Evolutionary conservation across 139 green algal genomes (phyloP), one percentile per base, ranked within the genome.

Genomic region (Gonium pectorale): DNA sequence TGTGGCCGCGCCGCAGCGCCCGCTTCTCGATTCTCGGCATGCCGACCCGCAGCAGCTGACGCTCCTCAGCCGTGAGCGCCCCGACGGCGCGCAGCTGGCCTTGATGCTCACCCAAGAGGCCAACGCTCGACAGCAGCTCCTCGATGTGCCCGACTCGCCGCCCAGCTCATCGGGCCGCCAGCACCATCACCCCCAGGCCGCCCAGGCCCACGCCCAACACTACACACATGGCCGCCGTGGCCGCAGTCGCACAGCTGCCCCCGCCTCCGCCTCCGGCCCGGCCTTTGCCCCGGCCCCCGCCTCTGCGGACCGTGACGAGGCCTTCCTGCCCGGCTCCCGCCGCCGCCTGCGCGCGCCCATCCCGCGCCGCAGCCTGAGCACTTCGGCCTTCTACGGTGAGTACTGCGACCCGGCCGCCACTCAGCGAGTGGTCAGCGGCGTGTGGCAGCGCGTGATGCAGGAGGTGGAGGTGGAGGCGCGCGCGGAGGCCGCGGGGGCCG

Each of bases 381-480:
- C 44, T 9, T 41, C 68, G 43, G 60, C 43, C 72, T 80, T 80
- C 49, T 80, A 80, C 72, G 72, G 72, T 33, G 72, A 80, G 38
- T 80, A 80, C 52, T 66, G 54, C 49, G 72, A 80, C 51, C 8
- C 37, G 31, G 31, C 43, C 44, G 72, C 72, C 37, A 80, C 72
- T 0, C 37, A 80, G 54, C 72, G 51, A 21, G 37, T 67, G 72
- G 72, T 80, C 2, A 24, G 51, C 31, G 51, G 29, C 3, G 27
- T 80, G 7, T 80, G 72, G 72, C 35, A 80, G 35, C 72, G 72
- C 44, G 8, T 80, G 33, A 67, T 80, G 72, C n/a, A n/a, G n/a
- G n/a, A n/a, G n/a, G n/a, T n/a, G n/a, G n/a, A n/a, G n/a, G n/a
- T n/a, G n/a, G n/a, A n/a, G n/a, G n/a, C n/a, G n/a, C n/a, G n/a